These are phyloP conservation scores for Lathyrus aphaca DNA, from an alignment of 306 rosid species.

Conservation along the genomic window DNA sequence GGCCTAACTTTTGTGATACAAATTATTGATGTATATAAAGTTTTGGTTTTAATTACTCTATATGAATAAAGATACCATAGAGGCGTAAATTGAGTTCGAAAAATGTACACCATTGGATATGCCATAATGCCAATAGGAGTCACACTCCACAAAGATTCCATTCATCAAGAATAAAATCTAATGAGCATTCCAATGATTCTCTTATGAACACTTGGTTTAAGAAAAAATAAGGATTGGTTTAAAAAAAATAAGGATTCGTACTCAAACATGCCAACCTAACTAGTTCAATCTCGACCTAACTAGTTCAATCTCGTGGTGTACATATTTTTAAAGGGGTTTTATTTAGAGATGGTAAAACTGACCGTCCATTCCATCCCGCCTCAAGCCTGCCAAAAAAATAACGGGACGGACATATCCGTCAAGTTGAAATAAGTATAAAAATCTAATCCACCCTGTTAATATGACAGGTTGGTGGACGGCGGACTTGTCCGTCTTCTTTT, in stretches of 20 bases:
- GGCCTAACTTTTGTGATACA: conserved; percentile 40
- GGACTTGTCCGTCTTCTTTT: too few species aligned
- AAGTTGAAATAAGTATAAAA: too few species aligned
- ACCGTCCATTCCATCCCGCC: too few species aligned
- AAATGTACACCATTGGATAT: neutral
- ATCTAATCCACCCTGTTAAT: too few species aligned
- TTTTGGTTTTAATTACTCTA: neutral
- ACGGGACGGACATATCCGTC: too few species aligned
- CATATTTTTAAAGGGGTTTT: too few species aligned
- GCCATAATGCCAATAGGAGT: neutral
- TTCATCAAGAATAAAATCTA: neutral
- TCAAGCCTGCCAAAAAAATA: too few species aligned
- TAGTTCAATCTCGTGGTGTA: neutral
- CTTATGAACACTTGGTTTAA: too few species aligned
- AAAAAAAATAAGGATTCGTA: too few species aligned
- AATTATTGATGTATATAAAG: neutral
- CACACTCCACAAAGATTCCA: neutral
- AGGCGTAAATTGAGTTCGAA: neutral
- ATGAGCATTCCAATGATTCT: neutral
- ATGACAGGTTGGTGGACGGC: too few species aligned
- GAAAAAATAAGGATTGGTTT: too few species aligned
- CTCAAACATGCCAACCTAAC: neutral
- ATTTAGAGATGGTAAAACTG: too few species aligned
- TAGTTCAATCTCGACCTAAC: neutral
- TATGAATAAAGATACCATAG: neutral